Evolutionary conservation across 2,329 filamentous ascomycete genomes (phyloP), one percentile per base, ranked within the genome.

Genomic region (Rhynchosporium graminicola): DNA sequence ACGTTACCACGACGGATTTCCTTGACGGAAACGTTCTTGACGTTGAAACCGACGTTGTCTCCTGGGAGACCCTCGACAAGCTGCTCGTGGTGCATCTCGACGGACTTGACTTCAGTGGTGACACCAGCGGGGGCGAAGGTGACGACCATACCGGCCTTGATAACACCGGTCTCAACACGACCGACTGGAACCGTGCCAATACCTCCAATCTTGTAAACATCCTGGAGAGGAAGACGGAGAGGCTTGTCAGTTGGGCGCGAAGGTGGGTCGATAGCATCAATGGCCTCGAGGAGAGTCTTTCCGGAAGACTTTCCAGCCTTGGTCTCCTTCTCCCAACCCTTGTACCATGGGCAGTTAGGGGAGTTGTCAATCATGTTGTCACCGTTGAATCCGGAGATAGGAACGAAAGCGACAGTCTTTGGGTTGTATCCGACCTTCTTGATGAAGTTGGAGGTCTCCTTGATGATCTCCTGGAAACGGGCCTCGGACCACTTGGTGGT

Each of bases 11-110:
- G 95, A 83, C 95, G 95, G 79, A 99, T 97, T 82, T 99, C 95
- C 93, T 99, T 99, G 85, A 99, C 95, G 82, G 95, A 98, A 77
- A 99, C 95, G 95, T 99, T 99, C 93, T 99, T 99, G 85, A 99
- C 94, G 91, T 99, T 99, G 93, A 99, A 99, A 77, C 95, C 95
- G 81, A 99, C 95, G 87, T 99, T 99, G 91, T 99, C 95, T 89
- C 95, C 95, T 78, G 95, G 95, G 73, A 91, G 78, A 91, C 95
- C 95, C 87, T 97, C 89, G 72, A 80, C 68, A 75, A 99, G 93
- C 90, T 97, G 93, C 87, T 97, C 92, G 92, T 98, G 94, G 89
- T 97, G 94, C 95, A 99, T 99, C 87, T 99, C 95, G 77, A 99
- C 95, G 82, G 94, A 98, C 92, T 99, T 99, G 88, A 98, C 95